These are phyloP conservation scores for Penicillium sp. DNA, from an alignment of 2,329 filamentous ascomycete species.

Conservation along the genomic window DNA sequence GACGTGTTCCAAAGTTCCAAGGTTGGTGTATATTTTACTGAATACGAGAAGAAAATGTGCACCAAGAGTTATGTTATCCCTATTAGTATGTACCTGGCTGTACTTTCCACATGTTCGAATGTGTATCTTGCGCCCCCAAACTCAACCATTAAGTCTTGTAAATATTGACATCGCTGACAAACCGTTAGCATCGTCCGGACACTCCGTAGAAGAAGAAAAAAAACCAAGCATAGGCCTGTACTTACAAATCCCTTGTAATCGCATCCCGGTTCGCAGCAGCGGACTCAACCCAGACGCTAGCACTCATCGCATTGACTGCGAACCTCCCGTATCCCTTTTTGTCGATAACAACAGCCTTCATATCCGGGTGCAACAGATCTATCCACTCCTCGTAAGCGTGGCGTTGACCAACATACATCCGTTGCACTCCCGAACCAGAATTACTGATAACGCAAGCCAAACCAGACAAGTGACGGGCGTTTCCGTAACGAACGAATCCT, in stretches of 20 bases:
- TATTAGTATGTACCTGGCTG: neutral
- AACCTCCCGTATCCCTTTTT: conserved; percentile 62
- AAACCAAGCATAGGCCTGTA: neutral
- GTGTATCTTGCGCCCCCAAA: neutral
- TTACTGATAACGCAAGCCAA: conserved; percentile 61
- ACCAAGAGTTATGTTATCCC: neutral
- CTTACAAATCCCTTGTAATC: conserved; percentile 16
- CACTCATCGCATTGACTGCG: conserved; percentile 53
- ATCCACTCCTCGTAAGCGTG: conserved; percentile 65
- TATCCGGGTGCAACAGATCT: conserved; percentile 59
- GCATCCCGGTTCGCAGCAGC: conserved; percentile 39
- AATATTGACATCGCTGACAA: conserved; percentile 12
- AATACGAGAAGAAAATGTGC: neutral
- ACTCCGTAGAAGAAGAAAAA: too few species aligned
- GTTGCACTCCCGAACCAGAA: conserved; percentile 50
- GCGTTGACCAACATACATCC: conserved; percentile 62
- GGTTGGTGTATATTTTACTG: too few species aligned
- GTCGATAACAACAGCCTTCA: conserved; percentile 60
- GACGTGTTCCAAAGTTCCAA: neutral
- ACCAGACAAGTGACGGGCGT: conserved; percentile 50
- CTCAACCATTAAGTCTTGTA: conserved; percentile 8
- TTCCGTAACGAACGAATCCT: conserved; percentile 57
- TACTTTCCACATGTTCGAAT: neutral
- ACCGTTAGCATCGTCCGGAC: neutral
- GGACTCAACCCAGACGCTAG: conserved; percentile 64